Evolutionary conservation across 73 alveolate genomes (phyloP), one percentile per base, ranked within the genome.

Genomic region (Blepharisma japonicum): DNA sequence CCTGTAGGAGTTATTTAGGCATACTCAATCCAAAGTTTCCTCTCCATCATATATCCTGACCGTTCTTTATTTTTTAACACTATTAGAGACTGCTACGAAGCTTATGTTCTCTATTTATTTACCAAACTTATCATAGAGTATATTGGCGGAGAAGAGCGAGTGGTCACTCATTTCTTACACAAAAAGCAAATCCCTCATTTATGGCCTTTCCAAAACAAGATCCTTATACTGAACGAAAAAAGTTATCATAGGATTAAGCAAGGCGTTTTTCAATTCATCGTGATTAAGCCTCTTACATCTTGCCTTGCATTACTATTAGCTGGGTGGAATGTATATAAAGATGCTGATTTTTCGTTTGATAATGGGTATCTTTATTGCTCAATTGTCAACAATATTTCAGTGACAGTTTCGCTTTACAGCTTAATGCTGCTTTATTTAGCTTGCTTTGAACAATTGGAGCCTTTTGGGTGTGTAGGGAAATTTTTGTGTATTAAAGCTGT

Each of bases 341-440:
- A 86, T 9, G 96, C 90, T 56, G 78, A 78, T 46, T 86, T 86
- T 68, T 68, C 74, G 14, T 77, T 71, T 32, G 46, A 48, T 7
- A 21, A 83, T 6, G 91, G 93, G 4, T 89, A 81, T 48, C 71
- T 82, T 32, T 89, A 86, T 56, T 45, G 88, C n/a, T 68, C 93
- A 9, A 7, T 77, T 47, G 66, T 89, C 77, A 86, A 78, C 70
- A 89, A 89, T 77, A 68, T 81, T 11, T 82, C 90, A 7, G 86
- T 86, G 55, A 53, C 84, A 7, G 72, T 89, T 4, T 39, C 74
- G 23, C 42, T 68, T 6, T 78, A 86, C 71, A 74, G 88, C 50
- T 50, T 89, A 71, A 82, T 89, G 8, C 88, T 89, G n/a, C 86
- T 89, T 70, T 89, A 89, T 77, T 86, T 71, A 89, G 91, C 91